Evolutionary conservation across 2,329 filamentous ascomycete species (phyloP), one percentile per base, ranked within the genome.

Genomic region (Aspergillus sp.): DNA sequence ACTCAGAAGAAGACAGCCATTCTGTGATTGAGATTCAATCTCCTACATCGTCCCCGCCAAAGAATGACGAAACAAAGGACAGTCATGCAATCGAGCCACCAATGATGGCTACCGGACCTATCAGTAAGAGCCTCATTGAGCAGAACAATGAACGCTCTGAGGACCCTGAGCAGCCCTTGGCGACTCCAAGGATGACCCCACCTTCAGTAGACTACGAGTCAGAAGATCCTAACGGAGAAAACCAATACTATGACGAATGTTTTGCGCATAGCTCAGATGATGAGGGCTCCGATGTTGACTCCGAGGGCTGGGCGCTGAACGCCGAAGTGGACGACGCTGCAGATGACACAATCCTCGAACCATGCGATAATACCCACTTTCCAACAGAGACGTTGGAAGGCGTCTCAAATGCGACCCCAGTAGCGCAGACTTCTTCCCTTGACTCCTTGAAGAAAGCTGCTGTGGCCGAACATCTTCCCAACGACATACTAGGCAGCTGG

Each of bases 181-280:
- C 63, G 28, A 69, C 69, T 13, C 68, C 68, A 41, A 65, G 66
- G 52, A 69, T 66, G 65, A 70, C 69, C 15, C 69, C 69, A 17
- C 60, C 64, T n/a, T 57, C 60, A 23, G 52, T 54, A 6, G 28
- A 46, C 15, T 51, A 56, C 49, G 49, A 47, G 19, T 43, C 49
- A 22, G 52, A 53, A 8, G 43, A 59, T 6, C 31, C 47, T 11
- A 41, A 53, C 9, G 41, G 30, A 15, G 60, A 53, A 19, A 17
- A 49, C n/a, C 53, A 57, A 13, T 56, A 63, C 48, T 46, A 47
- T 23, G 45, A 55, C 43, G 52, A 58, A 34, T 52, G 53, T n/a
- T 45, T 58, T 31, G 31, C 46, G 13, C 54, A 57, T 47, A 54
- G 54, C 41, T 49, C 64, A 17, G 59, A 67, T 19, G 59, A 58